These are phyloP conservation scores for Eimeria necatrix DNA, from an alignment of 169 alveolate species.

Conservation along the genomic window DNA sequence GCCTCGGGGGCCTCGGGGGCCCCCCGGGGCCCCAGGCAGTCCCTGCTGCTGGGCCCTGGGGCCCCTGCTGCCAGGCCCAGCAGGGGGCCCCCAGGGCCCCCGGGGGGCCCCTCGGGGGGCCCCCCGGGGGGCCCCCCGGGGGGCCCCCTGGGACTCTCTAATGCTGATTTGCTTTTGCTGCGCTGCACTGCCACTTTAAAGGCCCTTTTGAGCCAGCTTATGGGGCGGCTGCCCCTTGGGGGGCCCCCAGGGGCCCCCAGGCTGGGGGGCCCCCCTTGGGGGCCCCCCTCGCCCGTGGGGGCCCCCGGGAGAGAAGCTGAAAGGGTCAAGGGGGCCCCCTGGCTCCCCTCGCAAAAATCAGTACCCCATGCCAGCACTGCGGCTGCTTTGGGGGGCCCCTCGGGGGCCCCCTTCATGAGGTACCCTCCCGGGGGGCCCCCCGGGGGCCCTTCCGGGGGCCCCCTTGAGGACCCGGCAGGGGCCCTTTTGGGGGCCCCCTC, in stretches of 20 bases:
- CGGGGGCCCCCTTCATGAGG: neutral
- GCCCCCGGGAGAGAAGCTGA: neutral
- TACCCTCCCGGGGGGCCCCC: neutral
- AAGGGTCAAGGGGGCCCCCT: neutral
- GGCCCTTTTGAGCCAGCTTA: neutral
- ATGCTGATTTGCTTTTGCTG: neutral
- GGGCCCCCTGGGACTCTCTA: no score
- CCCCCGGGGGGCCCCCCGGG: no score
- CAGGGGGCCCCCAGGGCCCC: neutral
- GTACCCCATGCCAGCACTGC: neutral
- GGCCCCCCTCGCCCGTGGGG: neutral
- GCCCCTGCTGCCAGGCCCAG: no score
- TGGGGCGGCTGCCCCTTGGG: neutral
- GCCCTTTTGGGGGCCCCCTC: no score
- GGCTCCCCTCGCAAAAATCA: neutral
- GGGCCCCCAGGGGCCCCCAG: neutral
- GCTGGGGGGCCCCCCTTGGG: neutral
- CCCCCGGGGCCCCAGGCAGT: neutral
- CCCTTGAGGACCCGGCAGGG: neutral
- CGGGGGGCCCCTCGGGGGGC: slow-evolving; percentile 2
- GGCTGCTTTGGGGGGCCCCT: neutral
- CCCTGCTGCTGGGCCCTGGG: no score
- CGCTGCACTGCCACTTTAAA: neutral
- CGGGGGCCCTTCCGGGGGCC: neutral
- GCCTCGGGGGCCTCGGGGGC: neutral